phyloP scores from a whole-genome alignment of 2,329 filamentous ascomycete genomes.

The Colletotrichum sublineola region DNA sequence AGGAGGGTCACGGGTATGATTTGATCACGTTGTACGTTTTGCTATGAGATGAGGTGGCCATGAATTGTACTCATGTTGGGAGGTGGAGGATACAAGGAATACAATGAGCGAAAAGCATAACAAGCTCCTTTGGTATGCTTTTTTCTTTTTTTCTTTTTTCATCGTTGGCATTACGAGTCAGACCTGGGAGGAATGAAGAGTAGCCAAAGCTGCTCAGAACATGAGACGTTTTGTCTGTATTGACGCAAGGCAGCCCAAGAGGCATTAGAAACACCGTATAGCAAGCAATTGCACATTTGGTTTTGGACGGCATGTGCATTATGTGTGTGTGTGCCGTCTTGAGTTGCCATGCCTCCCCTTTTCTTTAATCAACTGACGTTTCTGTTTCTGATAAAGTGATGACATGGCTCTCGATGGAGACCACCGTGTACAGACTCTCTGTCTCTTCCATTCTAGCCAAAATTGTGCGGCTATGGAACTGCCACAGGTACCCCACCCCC shows the following conservation, averaged over 20 bases:
- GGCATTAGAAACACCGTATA: conserved; percentile 22
- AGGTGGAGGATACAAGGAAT: not conserved
- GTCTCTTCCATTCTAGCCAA: not conserved
- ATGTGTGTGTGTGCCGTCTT: not conserved
- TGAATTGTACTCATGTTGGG: conserved; percentile 10
- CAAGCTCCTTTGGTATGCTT: not conserved
- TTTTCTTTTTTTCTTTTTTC: not conserved
- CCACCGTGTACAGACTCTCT: not conserved
- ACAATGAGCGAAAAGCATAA: not conserved
- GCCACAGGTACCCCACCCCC: not conserved
- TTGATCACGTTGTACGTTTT: conserved; percentile 23
- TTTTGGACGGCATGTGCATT: not conserved
- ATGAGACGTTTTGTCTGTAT: not conserved
- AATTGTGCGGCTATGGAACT: not conserved
- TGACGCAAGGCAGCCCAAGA: not conserved
- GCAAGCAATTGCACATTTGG: conserved; percentile 38
- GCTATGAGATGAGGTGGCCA: conserved; percentile 21
- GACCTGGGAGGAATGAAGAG: not conserved
- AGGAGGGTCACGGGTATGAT: conserved; percentile 2
- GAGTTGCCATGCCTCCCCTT: not conserved
- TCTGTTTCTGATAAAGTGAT: not conserved
- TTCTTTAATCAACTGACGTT: not conserved
- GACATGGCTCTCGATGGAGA: not conserved
- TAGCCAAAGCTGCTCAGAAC: not conserved
- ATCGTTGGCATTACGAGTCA: not conserved